phyloP scores from a whole-genome alignment of 345 rosid genomes.

The Populus simonii region DNA sequence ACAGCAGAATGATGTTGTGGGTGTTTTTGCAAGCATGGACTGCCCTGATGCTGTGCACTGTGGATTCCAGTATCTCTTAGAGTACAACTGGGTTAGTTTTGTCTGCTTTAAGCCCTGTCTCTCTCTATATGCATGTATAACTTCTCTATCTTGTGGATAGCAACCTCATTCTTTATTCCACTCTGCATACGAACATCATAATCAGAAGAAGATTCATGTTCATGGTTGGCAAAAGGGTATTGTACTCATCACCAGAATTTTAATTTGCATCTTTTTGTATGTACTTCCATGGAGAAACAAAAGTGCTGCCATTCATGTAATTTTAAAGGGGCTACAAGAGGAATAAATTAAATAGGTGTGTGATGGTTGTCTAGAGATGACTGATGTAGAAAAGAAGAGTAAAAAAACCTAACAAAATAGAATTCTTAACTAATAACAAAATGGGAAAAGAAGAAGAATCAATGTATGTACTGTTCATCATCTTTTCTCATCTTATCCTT shows the following conservation, averaged over 20 bases:
- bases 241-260: background rate
- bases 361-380: background rate
- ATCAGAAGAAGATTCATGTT: background rate
- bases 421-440: background rate
- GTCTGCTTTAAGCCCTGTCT: slow-evolving; percentile 3
- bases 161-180: background rate
- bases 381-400: background rate
- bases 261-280: background rate
- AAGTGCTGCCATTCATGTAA: background rate
- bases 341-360: background rate
- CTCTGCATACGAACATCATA: background rate
- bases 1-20: slow-evolving; percentile 59
- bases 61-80: slow-evolving; percentile 82
- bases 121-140: background rate
- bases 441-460: background rate
- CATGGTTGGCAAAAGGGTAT: background rate
- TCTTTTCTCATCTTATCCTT: background rate
- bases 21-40: slow-evolving; percentile 78
- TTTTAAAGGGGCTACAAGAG: background rate
- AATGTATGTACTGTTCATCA: background rate
- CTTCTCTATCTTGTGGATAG: background rate
- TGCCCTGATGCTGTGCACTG: slow-evolving; percentile 67
- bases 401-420: background rate
- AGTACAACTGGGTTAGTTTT: slow-evolving; percentile 77
- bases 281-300: background rate